Conservation (phyloP, 352 stramenopile genomes). For the Phytophthora hibernalis region DNA sequence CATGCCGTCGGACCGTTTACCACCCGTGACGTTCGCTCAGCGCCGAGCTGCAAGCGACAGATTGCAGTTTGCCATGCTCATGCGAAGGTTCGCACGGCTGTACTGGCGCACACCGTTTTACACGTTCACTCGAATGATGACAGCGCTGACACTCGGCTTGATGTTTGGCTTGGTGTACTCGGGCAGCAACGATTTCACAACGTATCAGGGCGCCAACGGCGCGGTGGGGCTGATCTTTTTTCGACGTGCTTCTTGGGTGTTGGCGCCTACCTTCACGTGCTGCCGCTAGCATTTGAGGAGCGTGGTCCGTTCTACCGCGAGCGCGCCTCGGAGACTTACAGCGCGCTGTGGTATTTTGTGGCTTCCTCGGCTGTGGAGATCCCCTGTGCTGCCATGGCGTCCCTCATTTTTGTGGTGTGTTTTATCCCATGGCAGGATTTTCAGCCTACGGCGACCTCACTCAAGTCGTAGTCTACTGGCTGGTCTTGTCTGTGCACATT, state of each 20-base stretch:
- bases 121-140: slow-evolving; percentile 62
- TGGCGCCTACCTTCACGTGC: slow-evolving; percentile 64
- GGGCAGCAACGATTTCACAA: slow-evolving; percentile 43
- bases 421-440: slow-evolving; percentile 89
- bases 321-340: slow-evolving; percentile 91
- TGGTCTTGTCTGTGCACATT: slow-evolving; percentile 46
- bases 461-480: slow-evolving; percentile 51
- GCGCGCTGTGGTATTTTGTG: slow-evolving; percentile 79
- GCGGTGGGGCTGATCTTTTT: slow-evolving; percentile 84
- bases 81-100: slow-evolving; percentile 62
- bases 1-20: slow-evolving; percentile 38
- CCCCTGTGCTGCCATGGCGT: slow-evolving; percentile 74
- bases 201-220: slow-evolving; percentile 50
- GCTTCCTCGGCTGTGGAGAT: slow-evolving; percentile 83
- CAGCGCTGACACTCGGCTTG: slow-evolving; percentile 43
- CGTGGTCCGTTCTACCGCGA: slow-evolving; percentile 93
- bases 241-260: slow-evolving; percentile 80
- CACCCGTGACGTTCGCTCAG: slow-evolving; percentile 38
- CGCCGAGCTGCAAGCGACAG: slow-evolving; percentile 41
- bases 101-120: slow-evolving; percentile 92
- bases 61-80: slow-evolving; percentile 53
- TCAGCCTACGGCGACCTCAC: slow-evolving; percentile 33
- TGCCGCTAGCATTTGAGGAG: slow-evolving; percentile 84
- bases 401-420: no score
- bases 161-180: slow-evolving; percentile 60